Evolutionary conservation across 768 basidiomycete species (phyloP).

Genomic region (Pisolithus albus): DNA sequence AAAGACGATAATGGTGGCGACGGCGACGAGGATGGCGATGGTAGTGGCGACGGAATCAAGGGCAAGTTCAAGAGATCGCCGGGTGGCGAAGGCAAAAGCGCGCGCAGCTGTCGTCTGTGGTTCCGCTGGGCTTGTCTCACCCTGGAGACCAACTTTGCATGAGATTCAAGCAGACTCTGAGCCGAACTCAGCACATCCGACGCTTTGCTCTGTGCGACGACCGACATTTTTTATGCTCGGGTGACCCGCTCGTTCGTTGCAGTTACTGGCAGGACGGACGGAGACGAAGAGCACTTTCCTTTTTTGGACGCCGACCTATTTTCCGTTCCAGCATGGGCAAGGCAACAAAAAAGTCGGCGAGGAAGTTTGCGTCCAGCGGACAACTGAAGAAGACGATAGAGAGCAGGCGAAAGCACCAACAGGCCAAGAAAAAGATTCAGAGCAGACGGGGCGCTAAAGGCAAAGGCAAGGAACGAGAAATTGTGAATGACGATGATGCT

Average conservation of each 20-base stretch:
- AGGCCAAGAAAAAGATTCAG: conserved; percentile 65
- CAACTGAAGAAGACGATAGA: conserved; percentile 84
- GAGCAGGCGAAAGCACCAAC: conserved; percentile 73
- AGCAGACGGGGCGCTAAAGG: conserved; percentile 44
- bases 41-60: conserved; percentile 49
- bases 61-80: conserved; percentile 50
- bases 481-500: conserved; percentile 21
- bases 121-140: conserved; percentile 50
- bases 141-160: conserved; percentile 50
- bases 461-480: conserved; percentile 15
- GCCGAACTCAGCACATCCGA: conserved; percentile 53
- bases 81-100: conserved; percentile 46
- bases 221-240: neutral
- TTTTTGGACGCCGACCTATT: conserved; percentile 3
- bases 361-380: conserved; percentile 85
- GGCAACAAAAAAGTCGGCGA: conserved; percentile 64
- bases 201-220: conserved; percentile 20
- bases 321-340: conserved; percentile 41
- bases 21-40: conserved; percentile 44
- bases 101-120: conserved; percentile 50
- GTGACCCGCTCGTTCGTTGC: neutral
- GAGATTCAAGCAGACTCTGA: conserved; percentile 57
- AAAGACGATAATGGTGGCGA: conserved; percentile 40
- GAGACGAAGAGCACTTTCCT: conserved; percentile 7
- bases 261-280: too few species aligned